Percentiles rank a stretch among this genome's conserved stretches.
These are phyloP conservation scores for Coemansia sp. DNA, from an alignment of 192 early-diverging fungal genomes.

Conservation along the genomic window DNA sequence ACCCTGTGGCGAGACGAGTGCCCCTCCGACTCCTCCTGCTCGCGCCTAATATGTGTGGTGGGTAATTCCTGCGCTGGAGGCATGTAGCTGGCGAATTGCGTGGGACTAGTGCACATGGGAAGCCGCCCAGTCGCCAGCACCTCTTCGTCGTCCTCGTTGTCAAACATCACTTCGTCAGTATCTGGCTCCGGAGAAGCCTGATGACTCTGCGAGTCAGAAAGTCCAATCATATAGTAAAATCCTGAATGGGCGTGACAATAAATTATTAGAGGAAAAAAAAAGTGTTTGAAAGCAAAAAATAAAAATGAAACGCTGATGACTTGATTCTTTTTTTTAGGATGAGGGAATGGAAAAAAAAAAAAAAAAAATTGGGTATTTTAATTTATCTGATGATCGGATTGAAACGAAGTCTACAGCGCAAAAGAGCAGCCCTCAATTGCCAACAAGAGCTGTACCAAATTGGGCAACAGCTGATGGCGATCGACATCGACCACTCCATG, in stretches of 20 bases:
- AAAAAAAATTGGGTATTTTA: background rate
- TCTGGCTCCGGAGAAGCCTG: background rate
- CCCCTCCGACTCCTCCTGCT: background rate
- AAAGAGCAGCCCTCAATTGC: constrained; percentile 36
- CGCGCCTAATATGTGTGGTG: background rate
- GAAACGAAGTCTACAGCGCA: constrained; percentile 11
- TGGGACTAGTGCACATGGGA: background rate
- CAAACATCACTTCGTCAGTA: background rate
- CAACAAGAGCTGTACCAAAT: constrained; percentile 38
- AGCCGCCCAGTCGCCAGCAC: background rate
- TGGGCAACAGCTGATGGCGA: constrained; percentile 17
- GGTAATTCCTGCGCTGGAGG: background rate
- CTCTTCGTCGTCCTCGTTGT: background rate
- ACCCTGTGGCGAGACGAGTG: background rate
- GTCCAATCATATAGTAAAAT: background rate
- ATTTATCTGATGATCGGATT: background rate
- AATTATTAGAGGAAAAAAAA: background rate
- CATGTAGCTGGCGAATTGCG: background rate
- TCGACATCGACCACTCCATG: constrained; percentile 22
- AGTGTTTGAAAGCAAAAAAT: too few species aligned
- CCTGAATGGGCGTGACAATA: background rate
- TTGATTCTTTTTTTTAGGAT: background rate
- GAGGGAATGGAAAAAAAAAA: background rate
- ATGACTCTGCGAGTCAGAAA: background rate
- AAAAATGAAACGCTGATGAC: background rate